Evolutionary conservation across 2,329 filamentous ascomycete genomes (phyloP), one percentile per base, ranked within the genome.

Genomic region (Pseudogymnoascus sp.): DNA sequence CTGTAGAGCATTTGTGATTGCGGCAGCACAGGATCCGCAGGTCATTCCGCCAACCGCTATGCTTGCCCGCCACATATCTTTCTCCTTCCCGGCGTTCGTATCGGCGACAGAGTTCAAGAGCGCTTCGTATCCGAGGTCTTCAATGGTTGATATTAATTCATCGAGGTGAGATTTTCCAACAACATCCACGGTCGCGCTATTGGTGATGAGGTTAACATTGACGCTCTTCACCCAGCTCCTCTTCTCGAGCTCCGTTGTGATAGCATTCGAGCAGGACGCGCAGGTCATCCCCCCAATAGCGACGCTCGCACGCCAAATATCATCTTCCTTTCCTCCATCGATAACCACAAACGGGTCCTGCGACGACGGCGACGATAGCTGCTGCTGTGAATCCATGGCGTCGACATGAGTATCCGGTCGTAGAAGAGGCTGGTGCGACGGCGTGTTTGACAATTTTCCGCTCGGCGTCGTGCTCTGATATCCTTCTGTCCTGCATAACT

Each of bases 91-190:
- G 1, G 47, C 16, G 2, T 54, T 54, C 47, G 47, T 33, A 33
- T 54, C 47, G 5, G 28, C 9, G 9, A 83, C 74, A 33, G 77
- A 77, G 65, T 84, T 81, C 12, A 90, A 72, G 0, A 79, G 74
- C 20, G 84, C 85, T 35, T 87, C 86, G 66, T 86, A 90, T 18
- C 88, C 88, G 2, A 88, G 74, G 65, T 84, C 80, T 62, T 85
- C 80, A 62, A 86, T 84, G 43, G 75, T 73, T 12, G 77, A 73
- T 38, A 78, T 68, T 16, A 82, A 71, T 8, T 75, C 73, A 16
- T 76, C 70, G 22, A 76, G 71, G 61, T 80, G 77, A 8, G 75
- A 73, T 63, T 76, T 70, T 0, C 76, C 79, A 3, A 67, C 66
- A 62, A 78, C 83, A 7, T 75, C 71, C 6, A 84, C 70, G 5